These are phyloP conservation scores for Pachyrhizus erosus DNA, from an alignment of 306 rosid genomes.

Conservation along the genomic window DNA sequence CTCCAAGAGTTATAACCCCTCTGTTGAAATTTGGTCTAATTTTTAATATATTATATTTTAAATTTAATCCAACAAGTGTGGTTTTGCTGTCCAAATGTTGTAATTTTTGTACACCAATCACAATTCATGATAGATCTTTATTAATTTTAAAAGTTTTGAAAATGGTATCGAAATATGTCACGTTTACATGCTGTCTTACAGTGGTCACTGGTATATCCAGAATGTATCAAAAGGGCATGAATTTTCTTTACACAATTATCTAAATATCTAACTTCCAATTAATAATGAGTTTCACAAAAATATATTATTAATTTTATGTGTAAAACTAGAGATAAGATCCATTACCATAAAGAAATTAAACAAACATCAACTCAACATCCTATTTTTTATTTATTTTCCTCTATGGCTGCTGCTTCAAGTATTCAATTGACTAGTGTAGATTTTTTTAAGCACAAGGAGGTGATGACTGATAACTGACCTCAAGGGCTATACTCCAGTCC, in stretches of 20 bases:
- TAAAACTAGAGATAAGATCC: too few relatives aligned
- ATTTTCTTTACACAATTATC: too few relatives aligned
- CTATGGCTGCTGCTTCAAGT: too few relatives aligned
- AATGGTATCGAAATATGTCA: not conserved
- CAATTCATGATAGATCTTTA: too few relatives aligned
- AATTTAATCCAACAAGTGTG: not conserved
- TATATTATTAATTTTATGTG: too few relatives aligned
- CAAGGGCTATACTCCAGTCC: conserved; percentile 74
- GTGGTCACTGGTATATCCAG: not conserved
- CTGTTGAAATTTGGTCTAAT: not conserved
- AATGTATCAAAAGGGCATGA: too few relatives aligned
- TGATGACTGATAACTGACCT: conserved; percentile 49
- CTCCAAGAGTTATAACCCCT: not conserved
- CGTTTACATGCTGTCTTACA: not conserved
- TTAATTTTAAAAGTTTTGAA: not conserved
- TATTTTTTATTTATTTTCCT: too few relatives aligned
- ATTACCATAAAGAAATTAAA: too few relatives aligned
- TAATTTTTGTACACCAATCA: not conserved
- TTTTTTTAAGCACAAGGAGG: not conserved
- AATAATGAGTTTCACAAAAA: too few relatives aligned
- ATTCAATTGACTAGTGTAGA: not conserved
- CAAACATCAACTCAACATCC: too few relatives aligned
- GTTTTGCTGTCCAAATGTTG: not conserved
- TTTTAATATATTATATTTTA: not conserved
- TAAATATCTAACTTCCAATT: too few relatives aligned